Evolutionary conservation across 345 rosid genomes (phyloP), one percentile per base, ranked within the genome.

Genomic region (Linum usitatissimum): DNA sequence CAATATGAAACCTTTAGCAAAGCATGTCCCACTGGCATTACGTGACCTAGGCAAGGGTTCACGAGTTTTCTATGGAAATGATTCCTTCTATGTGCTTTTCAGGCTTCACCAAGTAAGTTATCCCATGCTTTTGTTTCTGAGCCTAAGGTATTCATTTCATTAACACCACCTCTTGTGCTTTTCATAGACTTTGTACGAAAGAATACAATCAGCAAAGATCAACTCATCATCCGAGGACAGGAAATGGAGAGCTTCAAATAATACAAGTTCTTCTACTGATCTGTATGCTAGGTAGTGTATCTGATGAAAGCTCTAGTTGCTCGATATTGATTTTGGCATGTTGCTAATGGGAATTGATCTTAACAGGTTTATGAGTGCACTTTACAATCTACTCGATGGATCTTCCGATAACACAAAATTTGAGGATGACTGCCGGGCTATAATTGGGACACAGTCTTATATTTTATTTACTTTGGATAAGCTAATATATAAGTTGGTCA

Each of bases 381-480:
- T 93, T 69, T 90, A 87, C 84, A 90, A 80, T 71, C 76, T 93
- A 58, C 87, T 93, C n/a, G 96, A 90, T 73, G 99, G 99, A 53
- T 83, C 96, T 65, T 90, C 96, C 63, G 96, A 90, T 70, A 93
- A 86, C 73, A 72, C 90, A 0, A 93, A 90, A 80, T 93, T 90
- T 66, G 99, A 93, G 81, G 97, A 93, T 68, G 99, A 93, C 28
- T 93, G 99, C 65, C 90, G 96, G 30, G 88, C 95, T 74, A 87
- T 90, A 55, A 86, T 93, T 55, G 99, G 99, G 60, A 90, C 97
- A 2, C 99, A 87, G 73, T 93, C 99, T 30, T 93, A 93, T 64
- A 76, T 93, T 36, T 82, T 93, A 12, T 93, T 93, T 80, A 93
- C 99, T 55, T 73, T 93, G 81, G 97, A 93, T 77, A 93, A 93